phyloP scores from a whole-genome alignment of 1,284 basidiomycete genomes.

The Ganoderma lingzhi region DNA sequence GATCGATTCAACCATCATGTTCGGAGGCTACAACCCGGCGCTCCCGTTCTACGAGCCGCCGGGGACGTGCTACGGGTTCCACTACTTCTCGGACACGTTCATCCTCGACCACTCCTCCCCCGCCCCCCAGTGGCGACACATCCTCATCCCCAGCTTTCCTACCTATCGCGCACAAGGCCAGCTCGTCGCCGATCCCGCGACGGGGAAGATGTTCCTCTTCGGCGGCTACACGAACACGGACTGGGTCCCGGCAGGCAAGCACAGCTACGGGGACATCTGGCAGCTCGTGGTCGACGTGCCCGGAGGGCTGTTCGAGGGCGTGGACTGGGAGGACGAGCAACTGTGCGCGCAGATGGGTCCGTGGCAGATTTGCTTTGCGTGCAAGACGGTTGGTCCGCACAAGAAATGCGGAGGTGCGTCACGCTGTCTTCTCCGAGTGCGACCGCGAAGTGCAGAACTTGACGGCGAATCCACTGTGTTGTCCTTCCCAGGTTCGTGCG shows the following conservation, averaged over 20 bases:
- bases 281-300: slow-evolving; percentile 47
- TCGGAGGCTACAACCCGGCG: slow-evolving; percentile 50
- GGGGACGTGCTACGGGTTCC: slow-evolving; percentile 39
- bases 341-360: slow-evolving; percentile 48
- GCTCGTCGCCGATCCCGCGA: slow-evolving; percentile 43
- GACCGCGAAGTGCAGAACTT: background rate
- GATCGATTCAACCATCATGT: slow-evolving; percentile 47
- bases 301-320: slow-evolving; percentile 46
- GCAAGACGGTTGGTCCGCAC: slow-evolving; percentile 47
- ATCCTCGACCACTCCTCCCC: slow-evolving; percentile 38
- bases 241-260: slow-evolving; percentile 44
- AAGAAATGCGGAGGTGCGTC: slow-evolving; percentile 50
- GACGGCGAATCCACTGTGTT: background rate
- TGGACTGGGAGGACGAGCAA: slow-evolving; percentile 48
- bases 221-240: slow-evolving; percentile 49
- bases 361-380: slow-evolving; percentile 52
- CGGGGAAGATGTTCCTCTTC: slow-evolving; percentile 48
- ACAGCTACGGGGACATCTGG: slow-evolving; percentile 49
- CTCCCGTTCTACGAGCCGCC: slow-evolving; percentile 37
- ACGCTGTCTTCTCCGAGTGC: background rate
- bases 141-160: slow-evolving; percentile 44
- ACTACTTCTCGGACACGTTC: slow-evolving; percentile 49
- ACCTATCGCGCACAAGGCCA: slow-evolving; percentile 44
- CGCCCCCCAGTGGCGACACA: slow-evolving; percentile 39
- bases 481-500: slow-evolving; percentile 35